Evolutionary conservation across 441 rosid genomes (phyloP).

Genomic region (Corymbia citriodora): DNA sequence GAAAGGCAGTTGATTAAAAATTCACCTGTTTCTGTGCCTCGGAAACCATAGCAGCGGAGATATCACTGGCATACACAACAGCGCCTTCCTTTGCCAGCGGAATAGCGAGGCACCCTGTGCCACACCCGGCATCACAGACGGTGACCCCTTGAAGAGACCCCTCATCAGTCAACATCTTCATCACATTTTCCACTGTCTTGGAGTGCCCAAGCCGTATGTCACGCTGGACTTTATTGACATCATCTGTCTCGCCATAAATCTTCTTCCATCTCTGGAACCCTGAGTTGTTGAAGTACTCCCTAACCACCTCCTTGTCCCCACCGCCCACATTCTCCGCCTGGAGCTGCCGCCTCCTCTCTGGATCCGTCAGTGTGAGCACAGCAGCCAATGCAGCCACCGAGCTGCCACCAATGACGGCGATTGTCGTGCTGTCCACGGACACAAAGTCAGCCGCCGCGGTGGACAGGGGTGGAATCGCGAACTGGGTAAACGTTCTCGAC

Average conservation of each 20-base stretch:
- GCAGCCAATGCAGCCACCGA: conserved; percentile 84
- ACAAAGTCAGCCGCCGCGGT: conserved; percentile 37
- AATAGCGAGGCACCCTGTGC: conserved; percentile 65
- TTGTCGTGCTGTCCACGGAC: conserved; percentile 42
- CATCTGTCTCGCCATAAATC: conserved; percentile 81
- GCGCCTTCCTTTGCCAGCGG: conserved; percentile 91
- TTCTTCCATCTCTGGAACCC: conserved; percentile 90
- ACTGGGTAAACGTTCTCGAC: background rate
- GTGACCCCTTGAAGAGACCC: conserved; percentile 66
- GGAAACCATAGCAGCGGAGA: conserved; percentile 88
- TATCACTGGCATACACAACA: conserved; percentile 72
- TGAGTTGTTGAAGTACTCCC: conserved; percentile 76
- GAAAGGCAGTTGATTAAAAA: background rate
- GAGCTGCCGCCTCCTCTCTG: conserved; percentile 61
- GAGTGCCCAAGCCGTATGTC: conserved; percentile 80
- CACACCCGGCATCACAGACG: conserved; percentile 89
- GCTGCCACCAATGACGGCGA: conserved; percentile 73
- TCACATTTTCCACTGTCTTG: conserved; percentile 72
- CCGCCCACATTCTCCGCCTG: conserved; percentile 97
- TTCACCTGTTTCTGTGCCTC: conserved; percentile 77
- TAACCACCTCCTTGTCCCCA: conserved; percentile 85
- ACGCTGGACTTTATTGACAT: conserved; percentile 69
- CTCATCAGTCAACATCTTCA: conserved; percentile 66
- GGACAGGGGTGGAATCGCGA: conserved; percentile 36
- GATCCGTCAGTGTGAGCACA: conserved; percentile 67